Base-by-base conservation (phyloP, 805 yeast species). In the Nakazawaea wickerhamii region DNA sequence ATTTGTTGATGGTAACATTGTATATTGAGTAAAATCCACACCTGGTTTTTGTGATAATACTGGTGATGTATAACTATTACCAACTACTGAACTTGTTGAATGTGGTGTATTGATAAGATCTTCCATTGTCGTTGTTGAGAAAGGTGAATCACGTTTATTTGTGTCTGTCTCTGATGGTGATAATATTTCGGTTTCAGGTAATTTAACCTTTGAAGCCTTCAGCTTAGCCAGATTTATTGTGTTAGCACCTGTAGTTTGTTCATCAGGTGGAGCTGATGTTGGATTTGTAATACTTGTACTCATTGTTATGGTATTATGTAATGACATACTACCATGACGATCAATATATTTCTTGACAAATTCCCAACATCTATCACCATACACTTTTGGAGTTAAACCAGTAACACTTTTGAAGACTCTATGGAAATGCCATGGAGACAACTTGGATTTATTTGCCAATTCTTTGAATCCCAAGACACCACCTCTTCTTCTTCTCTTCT, bases 391-490 rank as follows among this genome's bases (percentile, higher is more conserved):
- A 1, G 96, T 87, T 45, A 86, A 71, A 2, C 95, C 91, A 4
- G 95, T 84, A 47, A 87, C 85, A 43, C 81, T 75, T 61, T 88
- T 83, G 69, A 88, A 88, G 19, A 88, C 95, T 40, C 96, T 69
- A 67, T 88, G 96, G 62, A 88, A 88, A 61, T 88, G 96, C 95
- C 95, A 88, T 20, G 95, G 93, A 9, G 87, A 77, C 46, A 88
- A 71, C 50, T 83, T 83, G 8, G 89, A 81, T 56, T 87, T 84
- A 17, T 86, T 80, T 7, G 95, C 96, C 55, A 88, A 70, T 58
- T 88, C 95, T 59, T 86, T 84, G 66, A 88, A 88, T 0, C 90
- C 91, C 36, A 83, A 63, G 9, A 82, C 86, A 32, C 88, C 89
- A 15, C 91, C 91, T 60, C 87, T 70, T 67, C 84, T 75, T 57